phyloP scores from a whole-genome alignment of 495 filamentous ascomycete genomes.

The Penicillium coffeae region DNA sequence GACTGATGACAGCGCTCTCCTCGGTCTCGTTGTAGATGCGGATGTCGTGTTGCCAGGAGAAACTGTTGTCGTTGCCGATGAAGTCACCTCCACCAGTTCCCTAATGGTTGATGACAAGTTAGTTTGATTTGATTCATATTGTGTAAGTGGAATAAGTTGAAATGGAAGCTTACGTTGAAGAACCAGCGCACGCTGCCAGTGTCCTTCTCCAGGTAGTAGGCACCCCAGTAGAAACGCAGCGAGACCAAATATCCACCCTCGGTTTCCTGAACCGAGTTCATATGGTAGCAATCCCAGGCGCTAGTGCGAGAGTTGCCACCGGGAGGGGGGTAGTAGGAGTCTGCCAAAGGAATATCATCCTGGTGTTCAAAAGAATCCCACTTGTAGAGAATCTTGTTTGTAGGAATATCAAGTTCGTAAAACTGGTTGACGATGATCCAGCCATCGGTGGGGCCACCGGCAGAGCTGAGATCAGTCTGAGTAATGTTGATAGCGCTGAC shows the following conservation, averaged over 20 bases:
- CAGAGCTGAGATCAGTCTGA: conserved; percentile 32
- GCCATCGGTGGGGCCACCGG: conserved; percentile 29
- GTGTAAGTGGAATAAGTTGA: not conserved
- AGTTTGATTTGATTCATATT: not conserved
- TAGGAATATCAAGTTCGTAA: conserved; percentile 40
- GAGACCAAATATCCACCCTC: conserved; percentile 33
- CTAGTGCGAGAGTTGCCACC: conserved; percentile 3
- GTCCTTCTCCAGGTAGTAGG: conserved; percentile 23
- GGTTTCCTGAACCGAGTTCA: conserved; percentile 33
- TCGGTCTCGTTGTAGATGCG: conserved; percentile 21
- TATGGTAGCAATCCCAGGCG: conserved; percentile 37
- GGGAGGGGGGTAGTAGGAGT: not conserved
- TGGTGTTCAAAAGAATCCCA: conserved; percentile 29
- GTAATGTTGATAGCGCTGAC: conserved; percentile 45
- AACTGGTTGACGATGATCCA: conserved; percentile 45
- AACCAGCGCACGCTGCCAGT: conserved; percentile 30
- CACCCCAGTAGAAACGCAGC: conserved; percentile 25
- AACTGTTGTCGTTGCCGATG: conserved; percentile 18
- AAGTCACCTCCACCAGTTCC: conserved; percentile 31
- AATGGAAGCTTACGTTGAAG: conserved; percentile 11
- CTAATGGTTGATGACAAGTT: not conserved
- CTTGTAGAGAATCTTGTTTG: conserved; percentile 25
- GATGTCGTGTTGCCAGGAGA: conserved; percentile 32
- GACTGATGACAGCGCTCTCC: conserved; percentile 15
- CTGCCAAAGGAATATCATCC: conserved; percentile 7